phyloP scores from a whole-genome alignment of 495 filamentous ascomycete species.

The Penicillium herquei region DNA sequence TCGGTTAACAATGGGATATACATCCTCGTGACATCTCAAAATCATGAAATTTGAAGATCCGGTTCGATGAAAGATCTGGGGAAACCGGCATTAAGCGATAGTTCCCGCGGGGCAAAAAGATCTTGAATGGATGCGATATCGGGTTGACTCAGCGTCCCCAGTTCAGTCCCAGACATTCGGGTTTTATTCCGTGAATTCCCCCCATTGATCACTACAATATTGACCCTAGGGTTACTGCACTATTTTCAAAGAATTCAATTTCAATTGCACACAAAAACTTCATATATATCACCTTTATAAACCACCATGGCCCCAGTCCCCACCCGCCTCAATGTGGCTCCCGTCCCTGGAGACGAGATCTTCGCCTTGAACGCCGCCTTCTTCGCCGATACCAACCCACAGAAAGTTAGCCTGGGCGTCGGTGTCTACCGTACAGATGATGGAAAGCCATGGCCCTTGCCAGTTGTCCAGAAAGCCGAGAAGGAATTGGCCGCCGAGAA shows the following conservation, averaged over 20 bases:
- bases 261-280: conserved; percentile 1
- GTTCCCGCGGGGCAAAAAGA: conserved; percentile 28
- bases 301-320: conserved; percentile 34
- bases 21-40: conserved; percentile 8
- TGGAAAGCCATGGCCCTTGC: conserved; percentile 52
- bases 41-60: not conserved
- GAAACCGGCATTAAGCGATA: conserved; percentile 26
- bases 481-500: conserved; percentile 36
- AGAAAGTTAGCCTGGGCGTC: conserved; percentile 50
- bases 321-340: conserved; percentile 33
- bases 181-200: no score
- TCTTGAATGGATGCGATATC: conserved; percentile 21
- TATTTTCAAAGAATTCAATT: no score
- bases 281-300: not conserved
- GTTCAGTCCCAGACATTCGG: not conserved
- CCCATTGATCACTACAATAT: no score
- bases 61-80: not conserved
- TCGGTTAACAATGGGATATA: conserved; percentile 18
- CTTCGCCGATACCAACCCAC: conserved; percentile 36
- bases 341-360: conserved; percentile 49
- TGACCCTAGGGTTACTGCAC: no score
- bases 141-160: conserved; percentile 28
- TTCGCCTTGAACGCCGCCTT: conserved; percentile 47
- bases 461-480: conserved; percentile 46
- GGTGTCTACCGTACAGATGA: conserved; percentile 54